Percentiles rank a stretch among this genome's conserved stretches.
Conservation (phyloP, 2,329 filamentous ascomycete species). For the Chaetoscypha palmicola region DNA sequence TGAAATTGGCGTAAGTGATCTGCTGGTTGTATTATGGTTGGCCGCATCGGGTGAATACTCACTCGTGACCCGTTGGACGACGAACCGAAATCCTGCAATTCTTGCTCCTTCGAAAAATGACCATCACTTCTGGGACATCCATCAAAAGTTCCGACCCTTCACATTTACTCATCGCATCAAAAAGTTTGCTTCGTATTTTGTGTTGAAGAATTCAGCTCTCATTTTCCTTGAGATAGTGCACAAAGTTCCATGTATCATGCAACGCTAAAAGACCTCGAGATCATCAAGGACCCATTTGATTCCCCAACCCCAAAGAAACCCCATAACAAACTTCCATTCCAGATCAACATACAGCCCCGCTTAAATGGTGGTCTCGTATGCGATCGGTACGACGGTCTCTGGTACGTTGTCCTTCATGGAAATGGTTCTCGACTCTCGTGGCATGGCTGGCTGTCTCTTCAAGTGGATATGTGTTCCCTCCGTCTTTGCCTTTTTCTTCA, state of each 20-base stretch:
- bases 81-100: too few species aligned
- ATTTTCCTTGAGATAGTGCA: slow-evolving; percentile 29
- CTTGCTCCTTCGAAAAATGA: too few species aligned
- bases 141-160: too few species aligned
- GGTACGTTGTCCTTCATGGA: slow-evolving; percentile 75
- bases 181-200: too few species aligned
- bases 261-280: slow-evolving; percentile 26
- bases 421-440: slow-evolving; percentile 75
- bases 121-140: too few species aligned
- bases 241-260: slow-evolving; percentile 29
- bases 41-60: too few species aligned
- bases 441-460: slow-evolving; percentile 80
- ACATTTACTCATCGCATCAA: too few species aligned
- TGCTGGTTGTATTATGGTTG: too few species aligned
- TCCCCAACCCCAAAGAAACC: slow-evolving; percentile 9
- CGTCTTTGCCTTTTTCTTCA: slow-evolving; percentile 88
- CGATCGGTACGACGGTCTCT: slow-evolving; percentile 83
- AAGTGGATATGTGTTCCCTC: slow-evolving; percentile 82
- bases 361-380: slow-evolving; percentile 99
- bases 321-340: slow-evolving; percentile 30
- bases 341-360: slow-evolving; percentile 17
- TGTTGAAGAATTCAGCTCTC: slow-evolving; percentile 25
- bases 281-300: background rate
- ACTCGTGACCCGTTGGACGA: too few species aligned
- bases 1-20: too few species aligned